Base-by-base conservation (phyloP, 768 basidiomycete species). In the Lactarius evosmus region DNA sequence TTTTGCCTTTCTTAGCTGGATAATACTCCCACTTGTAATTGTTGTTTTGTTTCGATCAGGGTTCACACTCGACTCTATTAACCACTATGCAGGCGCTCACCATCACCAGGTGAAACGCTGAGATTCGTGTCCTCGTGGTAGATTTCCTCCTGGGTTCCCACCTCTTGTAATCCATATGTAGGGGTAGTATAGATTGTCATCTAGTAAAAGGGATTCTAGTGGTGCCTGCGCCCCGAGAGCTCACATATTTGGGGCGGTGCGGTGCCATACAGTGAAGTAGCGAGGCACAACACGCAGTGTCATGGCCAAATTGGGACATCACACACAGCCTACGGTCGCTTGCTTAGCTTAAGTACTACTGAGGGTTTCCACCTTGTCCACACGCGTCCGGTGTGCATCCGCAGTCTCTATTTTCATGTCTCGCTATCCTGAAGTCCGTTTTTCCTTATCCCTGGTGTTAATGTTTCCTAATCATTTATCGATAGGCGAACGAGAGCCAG, bases 401-500 rank as follows among this genome's bases (percentile, higher is more conserved):
- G 32, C 54, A 36, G 32, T 30, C 40, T 3, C 16, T 27, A 3
- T 25, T 14, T 61, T 55, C 44, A 80, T 81, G 79, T 79, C 79
- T 22, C 73, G 72, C 34, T 79, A 79, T 55, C 75, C 72, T 54
- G 78, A 80, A 67, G 79, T 77, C 62, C 67, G 75, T 72, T 19
- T 50, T 62, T 16, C 33, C 5, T 19, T n/a, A 6, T 55, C 56
- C 2, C 27, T 8, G 3, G 9, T 14, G 2, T 25, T 8, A 3
- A 4, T 14, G 0, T 44, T 38, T 3, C 16, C 19, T 60, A 49
- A 25, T 11, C 19, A n/a, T 27, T 12, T 22, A 12, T 19, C 2
- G 9, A 49, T 59, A 88, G 85, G 80, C 84, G 4, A 85, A 89
- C 72, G 85, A 89, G 73, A 83, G 78, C 16, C 86, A 87, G 67